Evolutionary conservation across 495 filamentous ascomycete species (phyloP).

Genomic region (Geoglossum glabrum): DNA sequence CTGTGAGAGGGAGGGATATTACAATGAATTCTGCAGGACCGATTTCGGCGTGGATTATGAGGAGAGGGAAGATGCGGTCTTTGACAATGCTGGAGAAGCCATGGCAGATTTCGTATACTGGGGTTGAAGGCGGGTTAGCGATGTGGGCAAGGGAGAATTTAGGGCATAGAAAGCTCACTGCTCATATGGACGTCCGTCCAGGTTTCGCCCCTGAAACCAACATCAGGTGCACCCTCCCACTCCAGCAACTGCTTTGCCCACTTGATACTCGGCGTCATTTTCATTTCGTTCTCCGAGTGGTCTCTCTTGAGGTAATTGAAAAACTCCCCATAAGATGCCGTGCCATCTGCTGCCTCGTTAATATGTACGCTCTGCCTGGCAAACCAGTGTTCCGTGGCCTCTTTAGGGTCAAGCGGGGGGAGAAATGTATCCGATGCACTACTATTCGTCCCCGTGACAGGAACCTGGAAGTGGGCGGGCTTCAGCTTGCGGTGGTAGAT

Average conservation of each 20-base stretch:
- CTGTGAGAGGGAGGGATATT: constrained; percentile 19
- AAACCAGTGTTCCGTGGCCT: constrained; percentile 38
- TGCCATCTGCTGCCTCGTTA: constrained; percentile 30
- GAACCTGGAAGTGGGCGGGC: neutral
- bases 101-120: constrained; percentile 28
- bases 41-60: constrained; percentile 23
- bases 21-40: constrained; percentile 10
- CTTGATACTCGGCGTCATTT: constrained; percentile 52
- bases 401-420: neutral
- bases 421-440: neutral
- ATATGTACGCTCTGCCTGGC: constrained; percentile 43
- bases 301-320: constrained; percentile 32
- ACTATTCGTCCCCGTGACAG: neutral
- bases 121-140: neutral
- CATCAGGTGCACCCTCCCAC: constrained; percentile 29
- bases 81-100: constrained; percentile 26
- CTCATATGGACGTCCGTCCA: constrained; percentile 32
- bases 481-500: neutral
- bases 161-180: constrained; percentile 17
- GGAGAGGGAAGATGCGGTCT: constrained; percentile 34
- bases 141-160: neutral
- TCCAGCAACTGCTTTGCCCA: constrained; percentile 28
- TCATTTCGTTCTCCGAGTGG: constrained; percentile 47
- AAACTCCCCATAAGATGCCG: constrained; percentile 49
- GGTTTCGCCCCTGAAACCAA: constrained; percentile 16